Evolutionary conservation across 2,329 filamentous ascomycete species (phyloP), one percentile per base, ranked within the genome.

Genomic region (Colletotrichum eremochloae): DNA sequence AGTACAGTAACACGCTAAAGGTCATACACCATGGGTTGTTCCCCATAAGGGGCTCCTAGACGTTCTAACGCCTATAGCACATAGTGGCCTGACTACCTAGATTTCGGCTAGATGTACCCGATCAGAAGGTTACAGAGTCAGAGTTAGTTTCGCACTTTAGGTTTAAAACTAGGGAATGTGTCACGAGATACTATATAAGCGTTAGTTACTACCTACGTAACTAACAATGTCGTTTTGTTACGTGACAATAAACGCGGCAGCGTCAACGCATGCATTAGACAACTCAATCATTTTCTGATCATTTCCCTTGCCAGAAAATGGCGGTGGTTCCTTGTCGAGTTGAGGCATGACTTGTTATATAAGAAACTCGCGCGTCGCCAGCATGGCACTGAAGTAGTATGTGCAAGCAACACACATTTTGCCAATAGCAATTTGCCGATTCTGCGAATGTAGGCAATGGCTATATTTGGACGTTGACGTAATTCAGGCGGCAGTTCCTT

Each of bases 331-430:
- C 2, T 33, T 15, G 18, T 38, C 29, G 18, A 72, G 57, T 58
- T 81, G 81, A 58, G 84, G 76, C 5, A 85, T 84, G 1, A 89
- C 77, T 3, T 83, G 81, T 15, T 84, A 86, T 33, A 90, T 86
- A 11, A 91, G 77, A 38, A 90, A 86, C 0, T 88, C 88, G 1
- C 88, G 81, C 0, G 88, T 89, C 3, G 87, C 86, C 0, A 90
- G 77, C 29, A 88, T 90, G 0, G 90, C 86, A 0, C 87, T 86
- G 67, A 90, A 88, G 74, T 90, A 89, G 74, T 90, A 90, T 0
- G 86, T 80, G 68, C 88, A 90, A 0, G 87, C 86, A 7, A 90
- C 84, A 67, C 90, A 87, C 1, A 89, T 81, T 33, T 84, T 88
- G 0, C 84, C 85, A 44, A 18, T 69, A 24, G 24, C 24, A 24